Evolutionary conservation across 2,329 filamentous ascomycete species (phyloP), one percentile per base, ranked within the genome.

Genomic region (Lachnellula occidentalis): DNA sequence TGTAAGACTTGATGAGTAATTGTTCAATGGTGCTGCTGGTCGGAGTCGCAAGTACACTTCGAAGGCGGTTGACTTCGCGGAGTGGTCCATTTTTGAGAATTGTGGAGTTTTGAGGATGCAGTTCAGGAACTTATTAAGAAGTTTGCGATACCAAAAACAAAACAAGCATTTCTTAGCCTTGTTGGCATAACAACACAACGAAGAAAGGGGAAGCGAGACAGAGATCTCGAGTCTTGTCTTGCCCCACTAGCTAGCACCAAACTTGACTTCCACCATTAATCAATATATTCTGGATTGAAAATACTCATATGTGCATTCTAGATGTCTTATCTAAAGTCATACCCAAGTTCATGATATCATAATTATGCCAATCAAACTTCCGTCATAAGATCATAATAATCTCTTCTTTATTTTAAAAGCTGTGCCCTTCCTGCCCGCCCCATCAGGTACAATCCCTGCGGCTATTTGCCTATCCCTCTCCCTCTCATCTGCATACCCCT

Each of bases 41-140:
- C 88, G 86, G 48, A 97, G 76, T 48, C 92, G 88, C 41, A 97
- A 79, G 68, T 89, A 96, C 54, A 97, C 92, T 72, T 96, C 87
- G 70, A 97, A 97, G 37, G 96, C 82, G 58, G 81, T 82, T 14
- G 73, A 66, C 65, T 77, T 80, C 54, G 72, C 66, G 19, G 69
- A 59, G 53, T 69, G 57, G 47, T 71, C 71, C 73, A 76, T 76
- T 19, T 41, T 41, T 41, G 37, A 41, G 15, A 24, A 97, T 37
- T 96, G 82, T 58, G 81, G 82, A 11, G 73, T 66, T 65, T 77
- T 80, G 55, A 72, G 66, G 21, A 69, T 60, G 54, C 69, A 57
- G 46, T 71, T 70, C 73, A 76, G 75, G 42, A 51, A 34, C 12
- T 51, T 17, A n/a, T 45, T 11, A 1, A 11, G 46, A 42, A 21